Conservation (phyloP, 192 early-diverging fungal genomes). For the Backusella sp. region DNA sequence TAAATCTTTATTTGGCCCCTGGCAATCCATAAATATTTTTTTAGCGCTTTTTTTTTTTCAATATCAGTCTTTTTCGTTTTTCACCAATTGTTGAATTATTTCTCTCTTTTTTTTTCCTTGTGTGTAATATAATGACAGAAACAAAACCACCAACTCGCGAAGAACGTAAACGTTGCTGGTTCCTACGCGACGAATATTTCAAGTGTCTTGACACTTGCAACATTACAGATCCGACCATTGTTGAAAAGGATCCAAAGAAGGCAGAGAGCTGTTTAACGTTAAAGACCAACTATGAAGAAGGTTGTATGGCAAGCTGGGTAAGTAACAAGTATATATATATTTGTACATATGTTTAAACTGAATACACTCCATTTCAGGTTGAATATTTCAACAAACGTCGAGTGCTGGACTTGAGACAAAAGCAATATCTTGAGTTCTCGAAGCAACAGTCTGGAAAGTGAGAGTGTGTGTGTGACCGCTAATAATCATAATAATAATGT, state of each 20-base stretch:
- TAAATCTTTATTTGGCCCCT: neutral
- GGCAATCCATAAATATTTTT: slow-evolving; percentile 1
- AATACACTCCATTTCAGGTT: slow-evolving; percentile 30
- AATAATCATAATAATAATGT: neutral
- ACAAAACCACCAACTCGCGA: slow-evolving; percentile 56
- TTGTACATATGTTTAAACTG: too few relatives aligned
- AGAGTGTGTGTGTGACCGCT: neutral
- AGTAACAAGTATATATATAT: neutral
- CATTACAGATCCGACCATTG: slow-evolving; percentile 56
- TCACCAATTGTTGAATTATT: neutral
- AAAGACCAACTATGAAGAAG: slow-evolving; percentile 57
- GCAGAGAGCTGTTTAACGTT: slow-evolving; percentile 46
- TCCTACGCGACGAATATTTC: slow-evolving; percentile 76
- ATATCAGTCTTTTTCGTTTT: neutral
- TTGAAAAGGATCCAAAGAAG: slow-evolving; percentile 39
- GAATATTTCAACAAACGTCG: slow-evolving; percentile 59
- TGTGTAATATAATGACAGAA: neutral
- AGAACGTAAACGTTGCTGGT: slow-evolving; percentile 76
- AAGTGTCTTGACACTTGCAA: slow-evolving; percentile 67
- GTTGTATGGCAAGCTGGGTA: slow-evolving; percentile 76
- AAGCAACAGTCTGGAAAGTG: slow-evolving; percentile 29
- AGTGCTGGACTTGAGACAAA: slow-evolving; percentile 48
- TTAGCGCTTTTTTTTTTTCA: neutral
- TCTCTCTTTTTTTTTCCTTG: neutral
- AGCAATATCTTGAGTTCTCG: slow-evolving; percentile 44